Percentiles rank a stretch among this genome's conserved stretches.
Evolutionary conservation across 805 yeast species (phyloP).

Genomic region (Cephaloascus albidus): DNA sequence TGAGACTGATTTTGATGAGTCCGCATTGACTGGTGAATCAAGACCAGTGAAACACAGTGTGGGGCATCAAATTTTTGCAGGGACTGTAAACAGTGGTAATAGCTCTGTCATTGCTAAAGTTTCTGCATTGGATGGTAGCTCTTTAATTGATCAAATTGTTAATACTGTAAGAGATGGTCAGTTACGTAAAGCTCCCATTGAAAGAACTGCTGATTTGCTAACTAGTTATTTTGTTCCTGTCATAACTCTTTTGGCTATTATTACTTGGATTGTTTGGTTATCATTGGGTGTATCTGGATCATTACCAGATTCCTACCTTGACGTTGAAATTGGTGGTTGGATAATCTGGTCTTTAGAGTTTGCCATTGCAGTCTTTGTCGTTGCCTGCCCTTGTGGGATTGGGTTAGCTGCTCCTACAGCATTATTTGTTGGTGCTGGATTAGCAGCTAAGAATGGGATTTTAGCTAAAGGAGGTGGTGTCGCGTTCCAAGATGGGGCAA

Average conservation of each 20-base stretch:
- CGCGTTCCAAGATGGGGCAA: constrained; percentile 71
- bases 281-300: constrained; percentile 42
- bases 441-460: constrained; percentile 71
- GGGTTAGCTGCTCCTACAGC: constrained; percentile 86
- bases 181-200: constrained; percentile 63
- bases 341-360: constrained; percentile 69
- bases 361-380: constrained; percentile 71
- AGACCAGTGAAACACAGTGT: constrained; percentile 43
- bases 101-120: constrained; percentile 44
- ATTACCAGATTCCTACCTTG: constrained; percentile 47
- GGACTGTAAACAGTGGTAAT: constrained; percentile 59
- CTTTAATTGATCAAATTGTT: constrained; percentile 63
- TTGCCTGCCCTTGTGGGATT: constrained; percentile 82
- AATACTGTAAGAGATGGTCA: constrained; percentile 68
- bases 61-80: constrained; percentile 67
- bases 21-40: constrained; percentile 56
- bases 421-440: constrained; percentile 66
- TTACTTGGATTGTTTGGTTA: constrained; percentile 67
- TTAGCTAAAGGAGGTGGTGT: constrained; percentile 76
- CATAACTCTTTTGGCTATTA: constrained; percentile 48
- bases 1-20: constrained; percentile 43
- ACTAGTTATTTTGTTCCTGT: constrained; percentile 71
- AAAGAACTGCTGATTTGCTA: constrained; percentile 55
- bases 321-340: constrained; percentile 68
- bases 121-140: constrained; percentile 50